Evolutionary conservation across 2,329 filamentous ascomycete species (phyloP).

Genomic region (Aspergillaceae sp.): DNA sequence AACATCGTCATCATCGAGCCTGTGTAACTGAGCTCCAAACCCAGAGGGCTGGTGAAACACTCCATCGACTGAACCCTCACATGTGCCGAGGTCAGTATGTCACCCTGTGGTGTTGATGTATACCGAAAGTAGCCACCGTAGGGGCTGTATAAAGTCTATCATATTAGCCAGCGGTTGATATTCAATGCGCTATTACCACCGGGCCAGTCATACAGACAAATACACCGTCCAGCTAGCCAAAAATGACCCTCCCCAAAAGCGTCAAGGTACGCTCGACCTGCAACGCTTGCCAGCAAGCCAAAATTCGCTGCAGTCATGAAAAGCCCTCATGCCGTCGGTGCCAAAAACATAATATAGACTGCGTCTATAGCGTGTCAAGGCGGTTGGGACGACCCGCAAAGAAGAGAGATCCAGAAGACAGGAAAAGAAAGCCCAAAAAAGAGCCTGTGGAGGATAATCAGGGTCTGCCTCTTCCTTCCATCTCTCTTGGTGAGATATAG

Average conservation of each 20-base stretch:
- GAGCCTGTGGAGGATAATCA: background rate
- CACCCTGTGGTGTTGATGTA: background rate
- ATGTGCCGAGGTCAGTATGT: too few species aligned
- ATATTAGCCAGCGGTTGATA: too few species aligned
- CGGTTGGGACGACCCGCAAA: constrained; percentile 28
- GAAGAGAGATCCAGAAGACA: constrained; percentile 13
- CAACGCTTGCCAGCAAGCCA: constrained; percentile 32
- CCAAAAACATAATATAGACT: constrained; percentile 26
- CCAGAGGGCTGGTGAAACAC: background rate
- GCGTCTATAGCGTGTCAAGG: constrained; percentile 29
- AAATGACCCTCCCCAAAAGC: constrained; percentile 18
- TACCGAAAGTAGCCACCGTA: too few species aligned
- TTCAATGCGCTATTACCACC: too few species aligned
- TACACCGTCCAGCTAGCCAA: background rate
- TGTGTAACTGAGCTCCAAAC: too few species aligned
- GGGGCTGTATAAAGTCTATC: too few species aligned
- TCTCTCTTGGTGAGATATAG: too few species aligned
- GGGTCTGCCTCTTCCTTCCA: background rate
- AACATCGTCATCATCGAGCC: too few species aligned
- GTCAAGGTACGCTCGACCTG: constrained; percentile 31
- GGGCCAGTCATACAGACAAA: too few species aligned
- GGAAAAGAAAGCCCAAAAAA: background rate
- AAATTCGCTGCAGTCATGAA: constrained; percentile 31
- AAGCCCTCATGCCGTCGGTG: constrained; percentile 27
- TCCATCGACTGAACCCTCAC: background rate